Evolutionary conservation across 768 basidiomycete species (phyloP).

Genomic region (Suillus alpinus): DNA sequence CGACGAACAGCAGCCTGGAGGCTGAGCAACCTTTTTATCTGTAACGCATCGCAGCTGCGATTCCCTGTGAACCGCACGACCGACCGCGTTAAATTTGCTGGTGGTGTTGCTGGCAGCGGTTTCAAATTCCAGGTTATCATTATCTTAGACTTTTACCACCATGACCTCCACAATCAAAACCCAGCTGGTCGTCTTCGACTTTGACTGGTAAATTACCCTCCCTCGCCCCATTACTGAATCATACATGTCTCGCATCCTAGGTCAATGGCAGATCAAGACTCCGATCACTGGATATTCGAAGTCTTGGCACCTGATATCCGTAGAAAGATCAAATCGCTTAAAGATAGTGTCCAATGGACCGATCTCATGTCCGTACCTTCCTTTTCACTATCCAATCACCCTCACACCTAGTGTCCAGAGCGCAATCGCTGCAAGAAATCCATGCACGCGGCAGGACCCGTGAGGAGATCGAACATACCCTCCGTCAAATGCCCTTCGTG

Average conservation of each 20-base stretch:
- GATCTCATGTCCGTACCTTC: slow-evolving; percentile 78
- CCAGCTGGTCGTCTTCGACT: slow-evolving; percentile 91
- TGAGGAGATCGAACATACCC: slow-evolving; percentile 73
- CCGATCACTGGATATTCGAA: slow-evolving; percentile 90
- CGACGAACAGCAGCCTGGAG: too few species aligned
- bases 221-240: neutral
- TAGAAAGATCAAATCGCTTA: slow-evolving; percentile 69
- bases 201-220: slow-evolving; percentile 73
- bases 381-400: neutral
- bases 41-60: too few species aligned
- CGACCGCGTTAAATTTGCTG: neutral
- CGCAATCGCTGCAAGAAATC: slow-evolving; percentile 68
- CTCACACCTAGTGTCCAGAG: slow-evolving; percentile 37
- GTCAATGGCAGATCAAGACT: slow-evolving; percentile 94
- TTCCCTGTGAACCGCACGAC: neutral
- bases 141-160: neutral
- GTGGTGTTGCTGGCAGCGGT: neutral
- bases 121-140: neutral
- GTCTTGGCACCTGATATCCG: slow-evolving; percentile 85
- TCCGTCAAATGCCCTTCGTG: slow-evolving; percentile 86
- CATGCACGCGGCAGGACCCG: slow-evolving; percentile 66
- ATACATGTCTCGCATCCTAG: slow-evolving; percentile 33
- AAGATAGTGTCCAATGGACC: slow-evolving; percentile 78
- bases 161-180: slow-evolving; percentile 33
- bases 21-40: too few species aligned